Conservation (phyloP, 495 filamentous ascomycete genomes). For the Penicillium pulvis region DNA sequence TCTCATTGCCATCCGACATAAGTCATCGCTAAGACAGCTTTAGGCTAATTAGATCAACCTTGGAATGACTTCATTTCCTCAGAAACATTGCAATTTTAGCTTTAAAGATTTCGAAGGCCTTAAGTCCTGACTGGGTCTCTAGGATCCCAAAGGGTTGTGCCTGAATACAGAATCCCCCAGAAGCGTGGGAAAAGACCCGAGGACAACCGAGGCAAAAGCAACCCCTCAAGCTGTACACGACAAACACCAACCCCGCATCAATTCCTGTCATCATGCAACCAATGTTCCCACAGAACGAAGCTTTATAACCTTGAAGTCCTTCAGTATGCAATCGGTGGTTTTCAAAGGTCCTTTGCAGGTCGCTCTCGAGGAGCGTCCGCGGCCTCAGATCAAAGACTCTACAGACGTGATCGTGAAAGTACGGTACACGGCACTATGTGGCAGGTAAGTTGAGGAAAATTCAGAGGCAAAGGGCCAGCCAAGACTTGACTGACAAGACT, state of each 20-base stretch:
- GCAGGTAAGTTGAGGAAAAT: conserved; percentile 62
- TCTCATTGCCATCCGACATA: too few species aligned
- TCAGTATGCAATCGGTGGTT: conserved; percentile 36
- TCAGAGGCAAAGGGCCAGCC: not conserved
- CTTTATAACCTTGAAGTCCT: not conserved
- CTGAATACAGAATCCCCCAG: not conserved
- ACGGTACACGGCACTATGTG: conserved; percentile 80
- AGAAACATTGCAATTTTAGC: not conserved
- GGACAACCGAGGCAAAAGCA: conserved; percentile 13
- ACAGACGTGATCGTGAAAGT: conserved; percentile 85
- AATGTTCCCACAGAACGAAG: not conserved
- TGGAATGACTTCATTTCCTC: not conserved
- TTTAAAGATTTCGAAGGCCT: too few species aligned
- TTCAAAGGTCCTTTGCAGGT: conserved; percentile 40
- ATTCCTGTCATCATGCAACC: not conserved
- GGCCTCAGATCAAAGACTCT: conserved; percentile 60
- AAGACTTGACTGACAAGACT: not conserved
- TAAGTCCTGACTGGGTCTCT: too few species aligned
- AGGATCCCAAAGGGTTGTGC: too few species aligned
- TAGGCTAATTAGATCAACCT: too few species aligned
- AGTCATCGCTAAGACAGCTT: too few species aligned
- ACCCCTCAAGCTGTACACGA: conserved; percentile 10
- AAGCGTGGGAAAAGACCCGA: conserved; percentile 6
- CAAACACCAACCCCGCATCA: not conserved
- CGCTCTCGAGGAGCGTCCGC: conserved; percentile 45